Evolutionary conservation across 1,284 basidiomycete species (phyloP), one percentile per base, ranked within the genome.

Genomic region (Trichosporon ovoides): DNA sequence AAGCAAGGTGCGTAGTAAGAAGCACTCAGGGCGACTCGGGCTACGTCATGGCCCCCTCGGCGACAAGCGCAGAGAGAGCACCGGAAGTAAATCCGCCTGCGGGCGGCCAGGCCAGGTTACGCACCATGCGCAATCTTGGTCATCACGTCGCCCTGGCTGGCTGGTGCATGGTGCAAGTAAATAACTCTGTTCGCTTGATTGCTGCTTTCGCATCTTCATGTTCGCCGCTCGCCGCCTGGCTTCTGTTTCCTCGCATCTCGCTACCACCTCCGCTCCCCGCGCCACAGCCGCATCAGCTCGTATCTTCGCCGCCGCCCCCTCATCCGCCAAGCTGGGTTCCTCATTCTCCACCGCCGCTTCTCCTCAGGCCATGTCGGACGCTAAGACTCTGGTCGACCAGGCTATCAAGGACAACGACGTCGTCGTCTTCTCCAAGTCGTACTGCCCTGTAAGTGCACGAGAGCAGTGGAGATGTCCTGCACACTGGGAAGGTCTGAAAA

Each of bases 341-440:
- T 68, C 66, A 66, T 59, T 70, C 52, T 74, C 73, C 38, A 66
- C 72, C 46, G 53, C 67, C 37, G 53, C 54, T n/a, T 38, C 62
- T 18, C 66, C 72, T 10, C 60, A 64, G 52, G 64, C 57, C 51
- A 73, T 71, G 67, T 60, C 57, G 36, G 52, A 68, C 40, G 62
- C 65, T 52, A 76, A 77, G 65, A 50, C 67, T 36, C 60, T 74
- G 33, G 75, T 78, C 60, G 73, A 77, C 59, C 55, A 64, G 58
- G 67, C 69, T 28, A 75, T 78, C 66, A 67, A 68, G 57, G 68
- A 73, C 52, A 70, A 78, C 68, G 66, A 72, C 59, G 71, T 76
- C 53, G 68, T 74, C 48, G 69, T 78, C 36, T 77, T 75, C 62
- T 68, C 68, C 62, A 78, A 78, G 68, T 63, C 68, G 33, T 77